Percentiles rank a stretch among this genome's conserved stretches.
Evolutionary conservation across 1,139 yeast species (phyloP).

Genomic region (Kodamaea anthophila): DNA sequence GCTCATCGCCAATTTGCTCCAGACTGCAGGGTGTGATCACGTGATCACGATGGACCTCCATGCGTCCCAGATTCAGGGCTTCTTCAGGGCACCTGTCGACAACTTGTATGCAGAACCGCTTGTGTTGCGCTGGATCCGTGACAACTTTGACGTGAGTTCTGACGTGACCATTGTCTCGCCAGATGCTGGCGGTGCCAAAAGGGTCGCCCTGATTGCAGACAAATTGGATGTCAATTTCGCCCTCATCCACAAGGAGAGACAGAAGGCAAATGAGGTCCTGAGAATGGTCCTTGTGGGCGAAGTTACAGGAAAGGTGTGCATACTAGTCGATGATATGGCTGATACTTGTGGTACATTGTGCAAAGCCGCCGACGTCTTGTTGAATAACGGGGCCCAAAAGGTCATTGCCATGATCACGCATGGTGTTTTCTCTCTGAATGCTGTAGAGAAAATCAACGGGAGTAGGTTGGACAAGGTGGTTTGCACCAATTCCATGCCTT

Average conservation of each 20-base stretch:
- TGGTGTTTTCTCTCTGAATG: conserved; percentile 86
- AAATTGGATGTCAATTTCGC: conserved; percentile 90
- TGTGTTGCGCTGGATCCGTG: conserved; percentile 62
- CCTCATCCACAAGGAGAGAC: conserved; percentile 92
- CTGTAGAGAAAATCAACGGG: conserved; percentile 74
- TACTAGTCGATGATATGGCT: conserved; percentile 96
- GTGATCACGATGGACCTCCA: conserved; percentile 81
- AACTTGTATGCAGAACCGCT: conserved; percentile 77
- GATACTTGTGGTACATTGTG: conserved; percentile 97
- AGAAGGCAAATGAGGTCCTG: conserved; percentile 88
- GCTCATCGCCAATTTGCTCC: conserved; percentile 65
- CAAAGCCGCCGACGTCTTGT: conserved; percentile 87
- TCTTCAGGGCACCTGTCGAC: conserved; percentile 76
- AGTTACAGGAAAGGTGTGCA: conserved; percentile 79
- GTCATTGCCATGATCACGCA: conserved; percentile 96
- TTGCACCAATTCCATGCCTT: conserved; percentile 93
- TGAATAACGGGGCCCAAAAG: conserved; percentile 72
- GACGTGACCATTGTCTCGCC: conserved; percentile 68
- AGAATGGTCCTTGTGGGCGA: conserved; percentile 97
- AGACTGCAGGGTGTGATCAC: conserved; percentile 77
- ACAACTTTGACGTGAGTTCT: conserved; percentile 30
- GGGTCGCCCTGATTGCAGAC: conserved; percentile 95
- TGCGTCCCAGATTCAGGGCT: conserved; percentile 82
- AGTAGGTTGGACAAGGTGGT: conserved; percentile 75
- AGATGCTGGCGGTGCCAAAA: conserved; percentile 98